Conservation (phyloP, 441 rosid species). For the Iberis amara region DNA sequence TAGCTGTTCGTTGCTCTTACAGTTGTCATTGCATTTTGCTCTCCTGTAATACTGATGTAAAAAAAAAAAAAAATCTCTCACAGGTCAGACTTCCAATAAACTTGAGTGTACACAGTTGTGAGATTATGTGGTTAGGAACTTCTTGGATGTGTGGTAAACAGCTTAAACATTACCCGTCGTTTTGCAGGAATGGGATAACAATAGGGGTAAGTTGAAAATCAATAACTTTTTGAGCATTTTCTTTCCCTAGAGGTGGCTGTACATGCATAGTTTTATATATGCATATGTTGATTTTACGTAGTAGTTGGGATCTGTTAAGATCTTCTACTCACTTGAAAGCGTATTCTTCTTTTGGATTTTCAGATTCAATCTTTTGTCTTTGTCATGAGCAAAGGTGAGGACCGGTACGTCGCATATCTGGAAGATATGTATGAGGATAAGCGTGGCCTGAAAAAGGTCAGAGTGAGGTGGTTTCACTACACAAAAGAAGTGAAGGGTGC, state of each 20-base stretch:
- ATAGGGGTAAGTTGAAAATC: slow-evolving; percentile 56
- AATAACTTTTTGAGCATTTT: slow-evolving; percentile 2
- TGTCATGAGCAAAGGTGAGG: slow-evolving; percentile 85
- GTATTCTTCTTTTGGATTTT: slow-evolving; percentile 23
- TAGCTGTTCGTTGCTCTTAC: slow-evolving; percentile 1
- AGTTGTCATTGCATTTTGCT: slow-evolving; percentile 7
- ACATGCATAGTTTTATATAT: not conserved
- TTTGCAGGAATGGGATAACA: slow-evolving; percentile 72
- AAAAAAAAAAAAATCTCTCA: not conserved
- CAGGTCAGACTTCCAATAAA: slow-evolving; percentile 56
- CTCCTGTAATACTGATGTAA: slow-evolving; percentile 10
- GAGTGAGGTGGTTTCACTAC: too few relatives aligned
- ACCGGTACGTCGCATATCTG: slow-evolving; percentile 75
- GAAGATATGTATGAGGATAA: slow-evolving; percentile 99
- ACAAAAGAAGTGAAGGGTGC: slow-evolving; percentile 78
- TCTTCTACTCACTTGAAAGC: slow-evolving; percentile 18
- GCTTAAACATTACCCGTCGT: slow-evolving; percentile 85
- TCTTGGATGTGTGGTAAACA: slow-evolving; percentile 89
- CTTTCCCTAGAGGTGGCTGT: not conserved
- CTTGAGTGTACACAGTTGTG: slow-evolving; percentile 51
- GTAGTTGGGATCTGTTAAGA: slow-evolving; percentile 12
- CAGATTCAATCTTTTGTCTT: slow-evolving; percentile 92
- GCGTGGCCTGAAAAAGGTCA: slow-evolving; percentile 57
- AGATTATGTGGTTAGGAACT: slow-evolving; percentile 77
- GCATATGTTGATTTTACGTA: not conserved